phyloP scores from a whole-genome alignment of 176 grass and related monocot species.

The Cymbopogon citratus region DNA sequence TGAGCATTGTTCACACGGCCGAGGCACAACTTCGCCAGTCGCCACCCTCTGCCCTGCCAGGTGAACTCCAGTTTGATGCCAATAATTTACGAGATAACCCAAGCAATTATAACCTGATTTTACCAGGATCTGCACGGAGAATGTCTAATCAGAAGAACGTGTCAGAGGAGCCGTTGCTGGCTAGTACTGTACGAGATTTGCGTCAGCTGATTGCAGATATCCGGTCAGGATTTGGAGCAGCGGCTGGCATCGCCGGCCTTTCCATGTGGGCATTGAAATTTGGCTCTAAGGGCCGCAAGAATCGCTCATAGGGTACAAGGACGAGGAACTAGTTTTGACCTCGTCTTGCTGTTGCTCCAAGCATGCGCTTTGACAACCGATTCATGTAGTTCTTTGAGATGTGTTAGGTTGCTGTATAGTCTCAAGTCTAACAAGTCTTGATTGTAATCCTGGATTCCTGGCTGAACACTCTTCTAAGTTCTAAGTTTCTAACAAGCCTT shows the following conservation, averaged over 20 bases:
- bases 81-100: background rate
- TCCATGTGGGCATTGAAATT: slow-evolving; percentile 45
- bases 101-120: slow-evolving; percentile 7
- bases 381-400: background rate
- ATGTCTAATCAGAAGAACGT: slow-evolving; percentile 15
- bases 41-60: slow-evolving; percentile 19
- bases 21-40: slow-evolving; percentile 45
- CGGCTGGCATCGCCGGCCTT: slow-evolving; percentile 39
- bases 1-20: slow-evolving; percentile 45
- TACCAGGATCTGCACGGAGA: slow-evolving; percentile 36
- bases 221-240: slow-evolving; percentile 37
- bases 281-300: background rate
- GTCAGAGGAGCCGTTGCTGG: slow-evolving; percentile 31
- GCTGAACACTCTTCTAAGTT: no score
- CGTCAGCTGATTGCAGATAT: slow-evolving; percentile 48
- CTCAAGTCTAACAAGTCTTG: no score
- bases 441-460: no score
- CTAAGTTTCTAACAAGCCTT: no score
- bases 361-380: background rate
- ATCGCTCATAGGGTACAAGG: background rate
- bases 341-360: background rate
- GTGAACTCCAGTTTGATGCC: slow-evolving; percentile 24
- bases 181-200: slow-evolving; percentile 51
- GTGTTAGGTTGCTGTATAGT: background rate
- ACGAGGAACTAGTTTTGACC: background rate